Base-by-base conservation (phyloP, 108 stramenopile genomes). In the Cyclotella kingstonii region DNA sequence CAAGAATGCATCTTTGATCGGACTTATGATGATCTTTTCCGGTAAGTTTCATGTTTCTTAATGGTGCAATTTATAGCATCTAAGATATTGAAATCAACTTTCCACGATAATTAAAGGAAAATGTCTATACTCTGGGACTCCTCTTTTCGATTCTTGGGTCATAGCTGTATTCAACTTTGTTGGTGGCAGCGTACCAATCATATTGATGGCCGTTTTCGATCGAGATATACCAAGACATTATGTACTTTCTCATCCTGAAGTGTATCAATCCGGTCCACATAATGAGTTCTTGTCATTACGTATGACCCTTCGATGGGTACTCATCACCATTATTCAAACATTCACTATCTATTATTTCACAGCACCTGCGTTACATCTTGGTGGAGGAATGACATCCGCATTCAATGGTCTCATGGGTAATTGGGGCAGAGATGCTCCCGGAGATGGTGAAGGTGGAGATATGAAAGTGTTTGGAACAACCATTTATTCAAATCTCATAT, bases 1-100 rank as follows among this genome's bases (percentile, higher is more conserved):
- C 90, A 99, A 99, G 73, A 98, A 99, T 71, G 83, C 96, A 35
- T 79, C 95, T 14, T 80, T 97, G 62, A 90, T 91, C 30, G 82
- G 84, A 11, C 60, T 60, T 42, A 49, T 94, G 45, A 81, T 94
- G 51, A 75, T 87, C 36, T 94, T 77, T 64, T 76, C 78, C 27
- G 61, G 53, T 54, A 54, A 38, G 53, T 30, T 51, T 27, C n/a
- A 27, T 19, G 9, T 51, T 17, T 10, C 28, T 30, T 51, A 29
- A 10, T 5, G 2, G 4, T 51, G 7, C 8, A 3, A 15, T 1
- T 40, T 15, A 2, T 4, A 15, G n/a, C 27, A 5, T 51, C 2
- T 9, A 1, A 27, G 4, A 29, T 11, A 8, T 19, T 30, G 25
- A 51, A 19, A 27, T 19, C 27, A 30, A 4, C 9, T 22, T 2